These are phyloP conservation scores for Cystoderma amianthinum DNA, from an alignment of 768 basidiomycete genomes.

Conservation along the genomic window DNA sequence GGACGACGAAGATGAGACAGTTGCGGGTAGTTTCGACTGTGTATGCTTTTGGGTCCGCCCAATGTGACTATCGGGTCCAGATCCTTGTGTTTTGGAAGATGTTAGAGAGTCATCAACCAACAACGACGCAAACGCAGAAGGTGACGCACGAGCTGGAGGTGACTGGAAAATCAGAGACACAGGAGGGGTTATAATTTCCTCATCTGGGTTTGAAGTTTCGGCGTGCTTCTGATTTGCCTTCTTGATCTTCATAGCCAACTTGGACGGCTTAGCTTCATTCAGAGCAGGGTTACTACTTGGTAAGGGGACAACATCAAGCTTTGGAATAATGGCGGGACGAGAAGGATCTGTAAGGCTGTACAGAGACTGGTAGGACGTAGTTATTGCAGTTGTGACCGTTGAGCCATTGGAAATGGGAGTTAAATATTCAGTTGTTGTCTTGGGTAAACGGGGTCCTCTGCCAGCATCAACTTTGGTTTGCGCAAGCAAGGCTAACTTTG, in stretches of 20 bases:
- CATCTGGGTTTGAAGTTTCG: conserved; percentile 21
- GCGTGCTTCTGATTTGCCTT: conserved; percentile 38
- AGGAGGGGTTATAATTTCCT: conserved; percentile 28
- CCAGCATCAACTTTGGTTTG: conserved; percentile 42
- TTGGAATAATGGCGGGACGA: conserved; percentile 31
- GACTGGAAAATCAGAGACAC: conserved; percentile 54
- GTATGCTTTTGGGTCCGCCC: conserved; percentile 15
- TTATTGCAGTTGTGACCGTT: conserved; percentile 80
- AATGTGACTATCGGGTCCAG: conserved; percentile 6
- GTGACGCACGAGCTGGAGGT: conserved; percentile 59
- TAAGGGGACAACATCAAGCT: conserved; percentile 38
- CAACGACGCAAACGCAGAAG: conserved; percentile 72
- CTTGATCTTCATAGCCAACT: conserved; percentile 71
- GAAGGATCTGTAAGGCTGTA: conserved; percentile 52
- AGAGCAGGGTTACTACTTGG: conserved; percentile 15
- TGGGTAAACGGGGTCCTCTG: conserved; percentile 40
- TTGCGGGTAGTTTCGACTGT: conserved; percentile 22
- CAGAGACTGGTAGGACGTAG: conserved; percentile 71
- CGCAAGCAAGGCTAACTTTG: conserved; percentile 71
- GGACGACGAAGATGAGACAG: conserved; percentile 22
- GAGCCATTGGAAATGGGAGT: conserved; percentile 78
- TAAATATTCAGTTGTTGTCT: conserved; percentile 57
- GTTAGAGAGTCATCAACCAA: conserved; percentile 50
- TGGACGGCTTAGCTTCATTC: conserved; percentile 48
- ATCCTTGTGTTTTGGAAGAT: conserved; percentile 24